Evolutionary conservation across 768 basidiomycete species (phyloP), one percentile per base, ranked within the genome.

Genomic region (Rhodosporidiobolus sp.): DNA sequence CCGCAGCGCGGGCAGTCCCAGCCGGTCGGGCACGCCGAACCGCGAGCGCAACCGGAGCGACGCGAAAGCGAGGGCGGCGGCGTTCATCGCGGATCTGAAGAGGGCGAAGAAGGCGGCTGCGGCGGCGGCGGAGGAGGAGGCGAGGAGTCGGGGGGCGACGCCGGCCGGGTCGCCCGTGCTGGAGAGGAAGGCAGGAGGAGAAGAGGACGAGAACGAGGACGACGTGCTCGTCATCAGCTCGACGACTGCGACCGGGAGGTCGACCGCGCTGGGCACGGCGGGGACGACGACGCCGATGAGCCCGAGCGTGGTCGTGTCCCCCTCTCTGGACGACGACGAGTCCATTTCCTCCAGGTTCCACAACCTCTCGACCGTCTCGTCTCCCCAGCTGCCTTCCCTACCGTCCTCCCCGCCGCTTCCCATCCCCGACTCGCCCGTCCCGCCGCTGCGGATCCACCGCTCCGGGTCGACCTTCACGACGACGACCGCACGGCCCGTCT

Each of bases 1-100:
- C 8, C 5, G 48, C 48, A 49, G 48, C 17, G n/a, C 45, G 17
- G 11, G 45, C 16, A 14, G 38, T 14, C 7, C 8, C 14, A 14
- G 38, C 38, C 7, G 38, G 10, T 0, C 26, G 17, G 16, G 32
- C 16, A 48, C 64, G 46, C 34, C 65, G 20, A 35, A 3, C 46
- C 17, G 46, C 46, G 20, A n/a, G n/a, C n/a, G n/a, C n/a, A n/a
- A 22, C 45, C 57, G 52, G 14, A 55, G 60, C 5, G 70, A 72
- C 28, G 70, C 70, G 20, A 72, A 72, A 45, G 70, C 70, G 30
- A 50, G 70, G 14, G 70, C 70, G 22, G 70, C 65, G 19, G 70
- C 70, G 0, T 72, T 72, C 62, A 67, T 72, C 48, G 70, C 65
- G 7, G 70, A 72, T 22, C 54, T 72, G 24, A 67, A 67, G 50